Evolutionary conservation across 1,139 yeast species (phyloP).

Genomic region (Geotrichum phurueaensis): DNA sequence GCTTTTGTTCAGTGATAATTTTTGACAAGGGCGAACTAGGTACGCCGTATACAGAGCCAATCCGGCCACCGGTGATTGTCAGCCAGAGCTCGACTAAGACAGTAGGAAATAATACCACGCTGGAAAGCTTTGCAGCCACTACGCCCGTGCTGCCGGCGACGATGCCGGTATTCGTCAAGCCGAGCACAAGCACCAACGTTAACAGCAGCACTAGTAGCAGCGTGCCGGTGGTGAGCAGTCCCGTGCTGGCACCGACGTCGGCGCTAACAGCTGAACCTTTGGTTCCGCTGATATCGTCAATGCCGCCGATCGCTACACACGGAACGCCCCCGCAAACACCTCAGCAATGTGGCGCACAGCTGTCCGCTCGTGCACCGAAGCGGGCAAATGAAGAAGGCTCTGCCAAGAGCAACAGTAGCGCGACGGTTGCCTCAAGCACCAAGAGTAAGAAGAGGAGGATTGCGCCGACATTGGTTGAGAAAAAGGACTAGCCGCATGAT

Average conservation of each 20-base stretch:
- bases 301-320: constrained; percentile 16
- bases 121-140: neutral
- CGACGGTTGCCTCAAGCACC: neutral
- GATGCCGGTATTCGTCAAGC: neutral
- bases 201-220: constrained; percentile 7
- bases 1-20: constrained; percentile 69
- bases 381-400: neutral
- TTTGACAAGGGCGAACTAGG: constrained; percentile 55
- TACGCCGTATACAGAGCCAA: constrained; percentile 26
- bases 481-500: neutral
- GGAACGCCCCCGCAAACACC: constrained; percentile 19
- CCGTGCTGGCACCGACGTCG: constrained; percentile 7
- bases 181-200: constrained; percentile 11
- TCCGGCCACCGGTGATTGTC: constrained; percentile 9
- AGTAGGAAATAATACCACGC: neutral
- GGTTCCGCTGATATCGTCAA: constrained; percentile 14
- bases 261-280: constrained; percentile 7
- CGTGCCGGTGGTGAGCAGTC: neutral
- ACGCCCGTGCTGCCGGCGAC: neutral
- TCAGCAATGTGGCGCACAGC: neutral
- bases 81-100: constrained; percentile 9
- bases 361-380: neutral
- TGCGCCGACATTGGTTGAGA: constrained; percentile 41
- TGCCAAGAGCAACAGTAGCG: neutral
- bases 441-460: constrained; percentile 42